Evolutionary conservation across 1,139 yeast species (phyloP), one percentile per base, ranked within the genome.

Genomic region (Sugiyamaella pinicola): DNA sequence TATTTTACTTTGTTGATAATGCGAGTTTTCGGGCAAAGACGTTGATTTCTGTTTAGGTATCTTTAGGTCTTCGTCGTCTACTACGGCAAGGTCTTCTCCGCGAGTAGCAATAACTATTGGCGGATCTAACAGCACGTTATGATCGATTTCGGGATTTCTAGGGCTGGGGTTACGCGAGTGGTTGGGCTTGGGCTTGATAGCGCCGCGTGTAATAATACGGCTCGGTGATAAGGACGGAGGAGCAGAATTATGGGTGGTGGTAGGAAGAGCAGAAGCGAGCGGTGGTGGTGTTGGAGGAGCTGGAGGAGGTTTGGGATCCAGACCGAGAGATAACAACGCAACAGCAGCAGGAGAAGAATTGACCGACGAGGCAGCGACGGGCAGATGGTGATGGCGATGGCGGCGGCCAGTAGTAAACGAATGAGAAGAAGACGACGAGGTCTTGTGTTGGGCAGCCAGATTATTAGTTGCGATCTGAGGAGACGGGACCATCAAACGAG

Each of bases 291-390:
- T 10, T 4, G 31, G 17, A 13, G 17, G 13, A 17, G 35, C 35
- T 31, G 46, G 26, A 29, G 46, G 42, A 10, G 29, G 42, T 21
- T 21, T 38, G 19, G 42, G 42, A 43, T 43, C 28, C 21, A 31
- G 17, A 18, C 60, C 60, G 24, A 57, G 41, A 4, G 60, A 57
- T 22, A 57, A 47, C 33, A 57, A 29, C 7, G 60, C 58, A 22
- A 54, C 55, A 8, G 55, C 48, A 10, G 29, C 24, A 4, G 47
- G 15, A 13, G 29, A 2, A 31, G 37, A 28, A 22, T 22, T n/a
- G 13, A 26, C 10, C 10, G 37, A 6, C 17, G 46, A 29, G 7
- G 46, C 6, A 12, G 46, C 4, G 13, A 37, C 15, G 5, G 28
- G n/a, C n/a, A n/a, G n/a, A n/a, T 5, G 8, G 42, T 4, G 29